These are phyloP conservation scores for Wickerhamiella vanderwaltii DNA, from an alignment of 805 yeast genomes.

Conservation along the genomic window DNA sequence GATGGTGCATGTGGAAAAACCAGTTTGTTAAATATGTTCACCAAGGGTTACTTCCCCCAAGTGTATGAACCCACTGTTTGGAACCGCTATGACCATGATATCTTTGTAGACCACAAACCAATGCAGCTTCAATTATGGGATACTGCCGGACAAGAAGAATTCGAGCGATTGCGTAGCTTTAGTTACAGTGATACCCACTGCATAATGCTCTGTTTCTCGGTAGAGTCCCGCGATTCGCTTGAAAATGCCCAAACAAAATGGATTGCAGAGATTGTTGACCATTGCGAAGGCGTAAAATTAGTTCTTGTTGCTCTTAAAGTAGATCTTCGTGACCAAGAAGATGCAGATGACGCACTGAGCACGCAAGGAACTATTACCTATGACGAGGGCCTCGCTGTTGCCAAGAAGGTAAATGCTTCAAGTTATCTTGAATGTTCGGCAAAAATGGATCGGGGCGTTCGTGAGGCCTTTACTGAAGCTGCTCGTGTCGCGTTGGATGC, in stretches of 20 bases:
- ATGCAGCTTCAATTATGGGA: constrained; percentile 93
- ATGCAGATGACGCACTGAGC: constrained; percentile 28
- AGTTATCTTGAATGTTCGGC: constrained; percentile 96
- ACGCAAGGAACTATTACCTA: constrained; percentile 44
- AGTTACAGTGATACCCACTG: constrained; percentile 94
- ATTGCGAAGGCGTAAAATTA: constrained; percentile 90
- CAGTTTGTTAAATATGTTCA: constrained; percentile 84
- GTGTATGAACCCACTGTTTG: constrained; percentile 97
- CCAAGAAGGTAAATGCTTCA: constrained; percentile 85
- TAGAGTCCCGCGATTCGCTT: constrained; percentile 85
- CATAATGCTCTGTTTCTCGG: constrained; percentile 89
- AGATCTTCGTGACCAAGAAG: constrained; percentile 68
- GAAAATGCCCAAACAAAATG: constrained; percentile 92
- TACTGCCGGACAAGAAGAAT: constrained; percentile 98
- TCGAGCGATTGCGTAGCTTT: constrained; percentile 82
- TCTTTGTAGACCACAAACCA: constrained; percentile 86
- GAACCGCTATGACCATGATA: constrained; percentile 94
- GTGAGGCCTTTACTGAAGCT: constrained; percentile 97
- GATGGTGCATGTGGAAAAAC: constrained; percentile 99
- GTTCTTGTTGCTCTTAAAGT: constrained; percentile 92
- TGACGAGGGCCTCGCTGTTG: constrained; percentile 88
- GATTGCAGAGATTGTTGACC: constrained; percentile 95
- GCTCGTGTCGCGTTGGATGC: constrained; percentile 93
- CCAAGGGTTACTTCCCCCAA: constrained; percentile 95
- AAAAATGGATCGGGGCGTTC: constrained; percentile 92